Evolutionary conservation across 805 yeast genomes (phyloP).

Genomic region (Isabelozyma rhagii): DNA sequence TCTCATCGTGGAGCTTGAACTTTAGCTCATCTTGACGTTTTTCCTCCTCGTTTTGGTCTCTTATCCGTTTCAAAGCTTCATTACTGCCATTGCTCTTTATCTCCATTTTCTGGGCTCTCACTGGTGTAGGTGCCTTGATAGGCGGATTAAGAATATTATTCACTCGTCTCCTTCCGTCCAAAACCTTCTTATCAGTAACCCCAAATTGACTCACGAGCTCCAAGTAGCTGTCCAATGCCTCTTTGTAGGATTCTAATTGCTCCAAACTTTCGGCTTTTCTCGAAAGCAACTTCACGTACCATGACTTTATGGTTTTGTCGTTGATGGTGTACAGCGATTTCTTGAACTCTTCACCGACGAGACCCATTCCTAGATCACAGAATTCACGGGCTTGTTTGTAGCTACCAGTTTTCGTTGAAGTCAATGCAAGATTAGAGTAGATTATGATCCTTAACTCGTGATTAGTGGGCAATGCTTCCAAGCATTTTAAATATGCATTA

Average conservation of each 20-base stretch:
- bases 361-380: constrained; percentile 46
- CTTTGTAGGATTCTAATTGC: constrained; percentile 64
- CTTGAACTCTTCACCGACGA: constrained; percentile 26
- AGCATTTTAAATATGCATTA: constrained; percentile 51
- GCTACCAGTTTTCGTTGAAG: constrained; percentile 68
- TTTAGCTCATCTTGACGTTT: constrained; percentile 49
- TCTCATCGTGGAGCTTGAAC: constrained; percentile 59
- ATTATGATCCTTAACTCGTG: constrained; percentile 70
- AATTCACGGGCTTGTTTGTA: constrained; percentile 48
- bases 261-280: constrained; percentile 85
- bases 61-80: constrained; percentile 42
- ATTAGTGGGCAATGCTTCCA: constrained; percentile 50
- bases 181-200: constrained; percentile 52
- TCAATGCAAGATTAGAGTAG: constrained; percentile 67
- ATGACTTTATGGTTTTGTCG: constrained; percentile 57
- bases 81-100: constrained; percentile 1
- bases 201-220: constrained; percentile 62
- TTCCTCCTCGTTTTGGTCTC: constrained; percentile 46
- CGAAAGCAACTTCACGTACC: constrained; percentile 69
- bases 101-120: constrained; percentile 6
- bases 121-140: constrained; percentile 11
- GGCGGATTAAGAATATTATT: constrained; percentile 58
- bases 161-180: constrained; percentile 86
- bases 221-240: constrained; percentile 61
- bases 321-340: constrained; percentile 29